A percentile compares a stretch with the other conserved stretches of the same genome.
phyloP scores from a whole-genome alignment of 495 filamentous ascomycete genomes.

The Penicillium longicatenatum region DNA sequence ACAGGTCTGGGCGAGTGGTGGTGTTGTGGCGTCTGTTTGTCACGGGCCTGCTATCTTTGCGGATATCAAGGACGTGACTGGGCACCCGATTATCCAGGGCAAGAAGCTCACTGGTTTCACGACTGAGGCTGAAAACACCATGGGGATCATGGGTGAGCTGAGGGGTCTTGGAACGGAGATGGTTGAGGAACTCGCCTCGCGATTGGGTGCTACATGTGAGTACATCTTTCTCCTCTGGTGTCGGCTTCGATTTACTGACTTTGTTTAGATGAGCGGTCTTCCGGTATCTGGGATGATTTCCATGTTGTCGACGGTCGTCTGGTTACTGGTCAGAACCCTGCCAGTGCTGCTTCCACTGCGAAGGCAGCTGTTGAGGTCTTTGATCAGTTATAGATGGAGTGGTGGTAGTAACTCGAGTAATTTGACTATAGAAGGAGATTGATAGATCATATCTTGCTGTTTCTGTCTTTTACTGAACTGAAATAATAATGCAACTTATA shows the following conservation, averaged over 20 bases:
- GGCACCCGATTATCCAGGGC: constrained; percentile 44
- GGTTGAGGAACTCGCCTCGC: constrained; percentile 37
- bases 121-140: constrained; percentile 41
- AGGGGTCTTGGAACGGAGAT: constrained; percentile 36
- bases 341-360: constrained; percentile 55
- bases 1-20: constrained; percentile 41
- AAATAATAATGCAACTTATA: neutral
- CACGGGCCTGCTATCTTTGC: constrained; percentile 50
- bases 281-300: constrained; percentile 50
- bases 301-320: constrained; percentile 55
- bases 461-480: neutral
- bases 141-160: constrained; percentile 38
- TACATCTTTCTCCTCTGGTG: constrained; percentile 9
- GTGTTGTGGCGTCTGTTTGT: constrained; percentile 40
- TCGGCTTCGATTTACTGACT: constrained; percentile 7
- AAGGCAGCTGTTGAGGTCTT: constrained; percentile 47
- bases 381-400: constrained; percentile 14
- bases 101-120: constrained; percentile 48
- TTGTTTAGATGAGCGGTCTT: constrained; percentile 34
- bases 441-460: no score
- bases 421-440: neutral
- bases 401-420: neutral
- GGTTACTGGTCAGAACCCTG: constrained; percentile 73
- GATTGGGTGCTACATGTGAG: constrained; percentile 43
- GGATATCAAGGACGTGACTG: constrained; percentile 39